phyloP scores from a whole-genome alignment of 2,329 filamentous ascomycete genomes.

The Taxawa tesnikishii region DNA sequence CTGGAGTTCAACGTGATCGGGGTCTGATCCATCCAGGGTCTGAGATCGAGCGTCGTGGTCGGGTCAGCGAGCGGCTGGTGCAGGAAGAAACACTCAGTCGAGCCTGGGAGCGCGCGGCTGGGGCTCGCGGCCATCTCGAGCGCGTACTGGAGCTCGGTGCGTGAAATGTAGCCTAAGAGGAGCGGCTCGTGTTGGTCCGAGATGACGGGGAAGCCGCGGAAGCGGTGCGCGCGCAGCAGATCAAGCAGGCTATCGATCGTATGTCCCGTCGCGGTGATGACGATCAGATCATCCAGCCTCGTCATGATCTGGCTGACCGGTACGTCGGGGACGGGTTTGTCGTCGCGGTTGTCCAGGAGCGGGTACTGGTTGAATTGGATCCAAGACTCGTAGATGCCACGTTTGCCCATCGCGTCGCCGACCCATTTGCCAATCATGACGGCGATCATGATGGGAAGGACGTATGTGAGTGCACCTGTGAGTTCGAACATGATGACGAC shows the following conservation, averaged over 20 bases:
- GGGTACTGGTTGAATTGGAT: constrained; percentile 94
- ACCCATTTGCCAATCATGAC: constrained; percentile 99
- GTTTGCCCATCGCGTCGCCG: constrained; percentile 83
- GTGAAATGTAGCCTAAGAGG: constrained; percentile 85
- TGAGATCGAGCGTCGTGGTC: constrained; percentile 65
- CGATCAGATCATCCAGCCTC: constrained; percentile 74
- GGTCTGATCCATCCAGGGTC: constrained; percentile 98
- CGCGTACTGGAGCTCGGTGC: constrained; percentile 77
- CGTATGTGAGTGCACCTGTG: constrained; percentile 88
- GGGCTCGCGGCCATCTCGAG: constrained; percentile 47
- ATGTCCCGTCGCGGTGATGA: constrained; percentile 77
- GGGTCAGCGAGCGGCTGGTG: constrained; percentile 75
- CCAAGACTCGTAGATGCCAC: constrained; percentile 96
- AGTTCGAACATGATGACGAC: constrained; percentile 99
- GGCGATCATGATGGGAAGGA: constrained; percentile 96
- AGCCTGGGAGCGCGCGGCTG: constrained; percentile 47
- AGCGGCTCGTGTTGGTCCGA: constrained; percentile 64
- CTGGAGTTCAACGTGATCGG: constrained; percentile 77
- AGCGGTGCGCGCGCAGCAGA: constrained; percentile 61
- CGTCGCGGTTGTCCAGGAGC: constrained; percentile 84
- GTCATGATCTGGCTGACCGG: constrained; percentile 87
- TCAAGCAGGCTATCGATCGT: constrained; percentile 64
- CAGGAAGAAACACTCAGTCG: constrained; percentile 72
- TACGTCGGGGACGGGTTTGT: constrained; percentile 65
- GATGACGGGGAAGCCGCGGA: constrained; percentile 87